Conservation (phyloP, 805 yeast species). For the Metschnikowia rubicola region DNA sequence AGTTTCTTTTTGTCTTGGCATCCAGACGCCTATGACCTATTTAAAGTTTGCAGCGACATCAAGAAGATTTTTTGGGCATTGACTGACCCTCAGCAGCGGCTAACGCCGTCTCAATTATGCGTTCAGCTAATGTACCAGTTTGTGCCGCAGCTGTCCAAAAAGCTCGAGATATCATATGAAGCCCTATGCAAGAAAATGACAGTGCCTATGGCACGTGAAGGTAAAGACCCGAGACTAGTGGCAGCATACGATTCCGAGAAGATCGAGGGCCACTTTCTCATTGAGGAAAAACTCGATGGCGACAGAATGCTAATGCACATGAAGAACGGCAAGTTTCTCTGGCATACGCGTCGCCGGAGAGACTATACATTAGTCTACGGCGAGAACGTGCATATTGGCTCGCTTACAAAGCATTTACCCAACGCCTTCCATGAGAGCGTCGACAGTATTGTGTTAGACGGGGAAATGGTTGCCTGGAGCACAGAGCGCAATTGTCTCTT, state of each 20-base stretch:
- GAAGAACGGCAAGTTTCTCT: constrained; percentile 36
- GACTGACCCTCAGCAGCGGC: constrained; percentile 44
- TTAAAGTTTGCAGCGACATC: constrained; percentile 62
- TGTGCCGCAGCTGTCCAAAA: constrained; percentile 72
- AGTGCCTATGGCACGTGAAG: constrained; percentile 24
- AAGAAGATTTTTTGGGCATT: constrained; percentile 55
- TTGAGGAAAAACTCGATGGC: constrained; percentile 94
- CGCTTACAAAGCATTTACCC: constrained; percentile 50
- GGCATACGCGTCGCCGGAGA: constrained; percentile 62
- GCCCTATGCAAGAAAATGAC: constrained; percentile 47
- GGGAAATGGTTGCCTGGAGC: constrained; percentile 92
- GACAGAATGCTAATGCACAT: constrained; percentile 82
- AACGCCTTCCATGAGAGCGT: constrained; percentile 39
- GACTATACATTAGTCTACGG: constrained; percentile 78
- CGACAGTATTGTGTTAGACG: constrained; percentile 59
- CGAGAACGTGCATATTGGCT: constrained; percentile 42
- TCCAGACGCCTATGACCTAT: constrained; percentile 68
- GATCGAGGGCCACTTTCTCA: constrained; percentile 43
- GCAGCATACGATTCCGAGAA: constrained; percentile 14
- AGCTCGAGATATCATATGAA: constrained; percentile 48
- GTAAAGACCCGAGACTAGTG: constrained; percentile 16
- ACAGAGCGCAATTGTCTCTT: constrained; percentile 49
- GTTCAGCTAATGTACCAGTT: constrained; percentile 54
- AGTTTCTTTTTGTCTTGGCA: constrained; percentile 64
- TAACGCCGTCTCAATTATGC: constrained; percentile 39